A percentile compares a stretch with the other conserved stretches of the same genome.
These are phyloP conservation scores for Pneumocystis oryctolagi DNA, from an alignment of 1,139 yeast species.

Conservation along the genomic window DNA sequence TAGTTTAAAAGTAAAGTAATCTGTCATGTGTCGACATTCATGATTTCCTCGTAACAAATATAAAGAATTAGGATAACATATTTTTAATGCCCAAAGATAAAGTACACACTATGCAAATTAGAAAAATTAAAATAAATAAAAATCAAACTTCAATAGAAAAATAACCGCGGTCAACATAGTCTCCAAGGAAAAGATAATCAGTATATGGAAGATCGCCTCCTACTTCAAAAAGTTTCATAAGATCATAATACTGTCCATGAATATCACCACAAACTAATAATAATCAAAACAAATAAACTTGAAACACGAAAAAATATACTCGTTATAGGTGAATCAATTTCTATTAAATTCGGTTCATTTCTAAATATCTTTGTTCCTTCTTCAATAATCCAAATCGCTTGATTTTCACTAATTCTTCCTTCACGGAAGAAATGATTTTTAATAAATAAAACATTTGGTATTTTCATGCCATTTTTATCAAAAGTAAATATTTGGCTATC, in stretches of 20 bases:
- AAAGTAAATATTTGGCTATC: slow-evolving; percentile 47
- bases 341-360: slow-evolving; percentile 63
- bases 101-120: slow-evolving; percentile 38
- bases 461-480: slow-evolving; percentile 28
- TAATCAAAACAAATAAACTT: not conserved
- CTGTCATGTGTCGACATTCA: slow-evolving; percentile 87
- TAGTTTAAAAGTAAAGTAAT: slow-evolving; percentile 79
- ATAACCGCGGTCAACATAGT: slow-evolving; percentile 90
- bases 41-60: slow-evolving; percentile 89
- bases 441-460: slow-evolving; percentile 57
- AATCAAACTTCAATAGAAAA: slow-evolving; percentile 51
- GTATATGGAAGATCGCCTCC: slow-evolving; percentile 75
- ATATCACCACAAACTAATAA: slow-evolving; percentile 69
- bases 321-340: slow-evolving; percentile 84
- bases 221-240: slow-evolving; percentile 81
- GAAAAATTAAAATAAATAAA: not conserved
- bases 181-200: slow-evolving; percentile 77
- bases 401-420: slow-evolving; percentile 62
- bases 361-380: slow-evolving; percentile 56
- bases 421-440: slow-evolving; percentile 63
- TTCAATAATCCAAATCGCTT: slow-evolving; percentile 51
- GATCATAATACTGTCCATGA: slow-evolving; percentile 88
- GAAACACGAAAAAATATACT: slow-evolving; percentile 18
- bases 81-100: slow-evolving; percentile 64
- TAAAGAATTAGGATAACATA: slow-evolving; percentile 60